phyloP scores from a whole-genome alignment of 257 asterid species.

The Primulina tabacum region DNA sequence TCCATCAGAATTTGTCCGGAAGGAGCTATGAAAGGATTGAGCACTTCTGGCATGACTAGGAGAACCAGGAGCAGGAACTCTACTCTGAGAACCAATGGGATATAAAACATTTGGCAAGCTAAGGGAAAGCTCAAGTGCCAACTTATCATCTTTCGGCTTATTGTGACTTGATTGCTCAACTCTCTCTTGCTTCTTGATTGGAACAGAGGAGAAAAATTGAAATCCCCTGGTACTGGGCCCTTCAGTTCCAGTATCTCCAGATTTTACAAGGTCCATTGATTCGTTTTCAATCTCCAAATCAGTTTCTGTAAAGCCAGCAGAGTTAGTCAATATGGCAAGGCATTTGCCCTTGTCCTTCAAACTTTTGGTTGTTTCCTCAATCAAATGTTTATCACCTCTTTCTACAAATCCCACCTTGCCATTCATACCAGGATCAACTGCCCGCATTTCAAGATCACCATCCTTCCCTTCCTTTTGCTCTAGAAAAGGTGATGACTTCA shows the following conservation, averaged over 20 bases:
- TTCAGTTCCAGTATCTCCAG: constrained; percentile 54
- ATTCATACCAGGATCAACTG: constrained; percentile 30
- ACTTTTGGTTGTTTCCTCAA: constrained; percentile 39
- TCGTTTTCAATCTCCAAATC: constrained; percentile 47
- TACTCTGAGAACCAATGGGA: constrained; percentile 65
- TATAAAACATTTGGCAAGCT: constrained; percentile 90
- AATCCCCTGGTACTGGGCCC: constrained; percentile 75
- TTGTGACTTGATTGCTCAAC: constrained; percentile 39
- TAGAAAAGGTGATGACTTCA: constrained; percentile 36
- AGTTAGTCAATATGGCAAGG: constrained; percentile 37
- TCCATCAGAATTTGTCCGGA: constrained; percentile 78
- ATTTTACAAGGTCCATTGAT: constrained; percentile 32
- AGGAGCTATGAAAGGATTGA: constrained; percentile 85
- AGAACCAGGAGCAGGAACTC: constrained; percentile 64
- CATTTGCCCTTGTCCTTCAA: constrained; percentile 74
- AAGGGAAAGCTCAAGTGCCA: constrained; percentile 93
- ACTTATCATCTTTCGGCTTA: constrained; percentile 69
- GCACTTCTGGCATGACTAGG: constrained; percentile 85
- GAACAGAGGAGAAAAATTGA: constrained; percentile 72
- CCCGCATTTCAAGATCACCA: constrained; percentile 39
- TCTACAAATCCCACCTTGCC: constrained; percentile 34
- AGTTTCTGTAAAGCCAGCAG: constrained; percentile 31
- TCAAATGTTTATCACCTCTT: constrained; percentile 39
- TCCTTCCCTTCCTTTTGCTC: constrained; percentile 43
- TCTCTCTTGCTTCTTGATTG: constrained; percentile 63